These are phyloP conservation scores for Mycena alexandri DNA, from an alignment of 768 basidiomycete species.

Conservation along the genomic window DNA sequence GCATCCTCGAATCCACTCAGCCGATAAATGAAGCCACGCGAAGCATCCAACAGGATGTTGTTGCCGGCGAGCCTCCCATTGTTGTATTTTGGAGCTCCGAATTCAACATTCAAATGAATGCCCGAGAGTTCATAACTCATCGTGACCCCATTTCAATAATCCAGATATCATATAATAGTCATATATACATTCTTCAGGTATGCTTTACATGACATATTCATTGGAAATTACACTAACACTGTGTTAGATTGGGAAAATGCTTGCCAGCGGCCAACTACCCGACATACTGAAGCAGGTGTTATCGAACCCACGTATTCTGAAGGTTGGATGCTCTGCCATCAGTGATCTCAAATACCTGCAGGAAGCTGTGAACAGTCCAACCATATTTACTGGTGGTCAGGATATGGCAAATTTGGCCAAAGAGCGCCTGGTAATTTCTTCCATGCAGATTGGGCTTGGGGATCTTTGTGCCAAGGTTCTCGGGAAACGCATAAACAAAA, in stretches of 20 bases:
- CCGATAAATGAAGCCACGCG: not conserved
- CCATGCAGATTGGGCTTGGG: not conserved
- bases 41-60: not conserved
- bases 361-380: not conserved
- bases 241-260: too few relatives aligned
- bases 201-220: too few relatives aligned
- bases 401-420: conserved; percentile 1
- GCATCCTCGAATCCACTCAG: not conserved
- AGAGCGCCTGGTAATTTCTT: not conserved
- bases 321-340: not conserved
- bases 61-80: too few relatives aligned
- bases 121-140: not conserved
- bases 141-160: not conserved
- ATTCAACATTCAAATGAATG: not conserved
- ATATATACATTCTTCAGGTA: not conserved
- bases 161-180: not conserved
- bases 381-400: not conserved
- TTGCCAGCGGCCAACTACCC: too few relatives aligned
- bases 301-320: not conserved
- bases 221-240: too few relatives aligned
- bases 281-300: not conserved
- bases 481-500: not conserved
- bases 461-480: conserved; percentile 3
- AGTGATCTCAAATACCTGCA: conserved; percentile 4
- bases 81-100: not conserved